Percentiles rank a stretch among this genome's conserved stretches.
These are phyloP conservation scores for Zygosaccharomyces pseudobailii DNA, from an alignment of 1,139 yeast genomes.

Conservation along the genomic window DNA sequence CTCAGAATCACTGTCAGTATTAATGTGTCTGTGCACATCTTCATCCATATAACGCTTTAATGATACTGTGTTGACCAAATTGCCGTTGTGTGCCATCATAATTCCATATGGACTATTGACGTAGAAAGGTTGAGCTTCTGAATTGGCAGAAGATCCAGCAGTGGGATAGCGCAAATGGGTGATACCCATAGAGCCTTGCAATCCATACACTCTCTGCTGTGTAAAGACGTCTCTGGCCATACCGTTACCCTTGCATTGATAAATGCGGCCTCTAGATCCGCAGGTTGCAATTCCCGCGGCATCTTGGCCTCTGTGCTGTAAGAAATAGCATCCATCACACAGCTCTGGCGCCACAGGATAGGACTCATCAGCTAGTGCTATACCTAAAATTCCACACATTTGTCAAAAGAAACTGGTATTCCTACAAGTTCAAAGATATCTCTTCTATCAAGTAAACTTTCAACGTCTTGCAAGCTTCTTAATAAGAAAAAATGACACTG, in stretches of 20 bases:
- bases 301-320: constrained; percentile 98
- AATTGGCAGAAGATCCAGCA: constrained; percentile 94
- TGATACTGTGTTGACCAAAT: constrained; percentile 80
- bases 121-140: constrained; percentile 98
- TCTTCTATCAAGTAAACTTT: neutral
- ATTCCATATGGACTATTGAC: constrained; percentile 97
- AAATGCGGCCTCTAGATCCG: constrained; percentile 87
- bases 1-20: constrained; percentile 95
- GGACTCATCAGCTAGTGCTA: constrained; percentile 72
- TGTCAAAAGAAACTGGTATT: neutral
- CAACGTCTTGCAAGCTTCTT: neutral
- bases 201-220: constrained; percentile 65
- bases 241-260: constrained; percentile 98
- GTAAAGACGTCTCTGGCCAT: constrained; percentile 98
- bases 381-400: constrained; percentile 96
- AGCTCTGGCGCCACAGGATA: constrained; percentile 81
- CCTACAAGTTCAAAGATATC: neutral
- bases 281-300: constrained; percentile 99
- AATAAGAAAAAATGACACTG: too few relatives aligned
- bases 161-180: constrained; percentile 96
- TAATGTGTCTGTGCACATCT: constrained; percentile 92
- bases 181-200: constrained; percentile 92
- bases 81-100: constrained; percentile 87
- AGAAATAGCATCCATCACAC: constrained; percentile 86
- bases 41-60: constrained; percentile 80